Evolutionary conservation across 208 protist genomes (phyloP).

Genomic region (Tritrichomonas foetus): DNA sequence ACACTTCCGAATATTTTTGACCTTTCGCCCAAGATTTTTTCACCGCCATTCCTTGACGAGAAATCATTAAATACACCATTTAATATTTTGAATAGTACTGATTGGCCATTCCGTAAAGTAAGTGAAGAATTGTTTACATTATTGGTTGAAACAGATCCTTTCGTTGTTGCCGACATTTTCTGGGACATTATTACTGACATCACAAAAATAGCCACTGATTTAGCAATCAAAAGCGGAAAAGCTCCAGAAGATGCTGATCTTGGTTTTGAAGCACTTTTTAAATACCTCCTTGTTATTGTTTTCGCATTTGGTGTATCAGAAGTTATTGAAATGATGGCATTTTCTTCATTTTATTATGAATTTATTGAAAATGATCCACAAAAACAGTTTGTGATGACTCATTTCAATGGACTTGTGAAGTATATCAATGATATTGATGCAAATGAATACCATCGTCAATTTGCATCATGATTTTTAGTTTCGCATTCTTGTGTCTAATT

Average conservation of each 20-base stretch:
- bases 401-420: neutral
- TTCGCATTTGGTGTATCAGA: neutral
- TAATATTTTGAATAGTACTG: neutral
- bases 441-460: too few relatives aligned
- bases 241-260: neutral
- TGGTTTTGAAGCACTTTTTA: neutral
- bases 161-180: neutral
- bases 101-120: neutral
- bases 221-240: neutral
- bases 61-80: neutral
- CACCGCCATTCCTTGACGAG: neutral
- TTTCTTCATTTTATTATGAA: neutral
- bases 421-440: too few relatives aligned
- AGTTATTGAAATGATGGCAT: neutral
- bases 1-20: neutral
- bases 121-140: slow-evolving; percentile 18
- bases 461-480: too few relatives aligned
- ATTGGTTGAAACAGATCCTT: slow-evolving; percentile 11
- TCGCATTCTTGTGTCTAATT: too few relatives aligned
- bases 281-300: neutral
- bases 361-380: neutral
- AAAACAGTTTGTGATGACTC: neutral
- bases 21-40: neutral
- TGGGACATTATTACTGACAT: neutral
- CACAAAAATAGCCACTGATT: neutral